These are phyloP conservation scores for Paxillus ammoniavirescens DNA, from an alignment of 768 basidiomycete genomes.

Conservation along the genomic window DNA sequence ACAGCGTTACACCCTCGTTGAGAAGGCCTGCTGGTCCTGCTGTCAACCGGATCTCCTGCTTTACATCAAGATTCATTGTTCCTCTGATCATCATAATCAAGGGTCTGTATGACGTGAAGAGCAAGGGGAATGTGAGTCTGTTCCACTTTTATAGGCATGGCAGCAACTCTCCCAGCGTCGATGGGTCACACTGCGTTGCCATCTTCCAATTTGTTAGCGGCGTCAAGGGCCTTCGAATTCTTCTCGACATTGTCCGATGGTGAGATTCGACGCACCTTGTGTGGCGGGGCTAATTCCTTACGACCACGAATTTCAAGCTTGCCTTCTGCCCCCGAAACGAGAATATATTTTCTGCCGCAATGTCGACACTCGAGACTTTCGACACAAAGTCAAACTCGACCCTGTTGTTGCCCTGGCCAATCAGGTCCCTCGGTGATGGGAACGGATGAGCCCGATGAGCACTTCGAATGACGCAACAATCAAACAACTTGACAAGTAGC, in stretches of 20 bases:
- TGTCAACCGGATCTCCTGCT: background rate
- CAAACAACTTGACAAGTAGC: background rate
- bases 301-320: too few species aligned
- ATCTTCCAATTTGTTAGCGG: background rate
- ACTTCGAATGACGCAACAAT: background rate
- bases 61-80: conserved; percentile 4
- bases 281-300: background rate
- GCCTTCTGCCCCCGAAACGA: too few species aligned
- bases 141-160: background rate
- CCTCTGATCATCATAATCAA: background rate
- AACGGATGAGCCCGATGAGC: background rate
- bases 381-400: too few species aligned
- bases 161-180: background rate
- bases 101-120: conserved; percentile 18
- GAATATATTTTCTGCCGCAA: too few species aligned
- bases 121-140: background rate
- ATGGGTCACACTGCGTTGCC: background rate
- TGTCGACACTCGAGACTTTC: background rate
- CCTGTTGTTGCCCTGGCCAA: background rate
- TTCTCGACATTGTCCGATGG: background rate
- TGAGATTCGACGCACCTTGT: background rate
- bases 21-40: background rate
- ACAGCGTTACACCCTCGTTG: conserved; percentile 1
- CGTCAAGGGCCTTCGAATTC: background rate
- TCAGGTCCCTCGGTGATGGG: background rate